These are phyloP conservation scores for Gonapodya prolifera DNA, from an alignment of 192 early-diverging fungal species.

Conservation along the genomic window DNA sequence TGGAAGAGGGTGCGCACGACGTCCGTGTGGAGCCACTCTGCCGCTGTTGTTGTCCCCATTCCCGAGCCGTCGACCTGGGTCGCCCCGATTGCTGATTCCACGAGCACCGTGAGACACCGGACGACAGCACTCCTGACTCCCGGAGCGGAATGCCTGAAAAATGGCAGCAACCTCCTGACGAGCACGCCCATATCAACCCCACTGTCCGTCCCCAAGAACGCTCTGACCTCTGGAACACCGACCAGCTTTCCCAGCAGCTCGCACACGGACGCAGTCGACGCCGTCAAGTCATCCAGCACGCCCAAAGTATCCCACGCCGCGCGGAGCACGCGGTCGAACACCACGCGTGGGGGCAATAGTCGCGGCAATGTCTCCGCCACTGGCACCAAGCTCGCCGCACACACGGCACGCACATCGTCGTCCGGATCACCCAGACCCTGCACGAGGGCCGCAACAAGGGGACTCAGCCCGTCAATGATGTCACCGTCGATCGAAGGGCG, in stretches of 20 bases:
- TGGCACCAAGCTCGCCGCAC: conserved; percentile 79
- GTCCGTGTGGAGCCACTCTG: conserved; percentile 39
- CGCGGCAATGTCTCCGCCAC: conserved; percentile 65
- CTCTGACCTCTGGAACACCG: conserved; percentile 37
- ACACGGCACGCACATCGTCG: conserved; percentile 90
- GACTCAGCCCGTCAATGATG: conserved; percentile 38
- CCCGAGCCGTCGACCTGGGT: neutral
- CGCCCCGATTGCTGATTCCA: neutral
- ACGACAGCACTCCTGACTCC: conserved; percentile 74
- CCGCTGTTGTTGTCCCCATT: neutral
- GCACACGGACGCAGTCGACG: conserved; percentile 84
- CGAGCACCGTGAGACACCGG: conserved; percentile 4
- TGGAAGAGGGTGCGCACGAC: conserved; percentile 74
- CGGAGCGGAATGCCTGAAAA: conserved; percentile 83
- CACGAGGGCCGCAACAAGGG: conserved; percentile 47
- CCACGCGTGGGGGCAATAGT: conserved; percentile 44
- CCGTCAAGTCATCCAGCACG: conserved; percentile 84
- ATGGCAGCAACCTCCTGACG: conserved; percentile 83
- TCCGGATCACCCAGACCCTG: conserved; percentile 73
- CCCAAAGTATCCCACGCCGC: conserved; percentile 81
- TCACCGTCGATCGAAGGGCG: conserved; percentile 13
- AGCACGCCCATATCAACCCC: conserved; percentile 39
- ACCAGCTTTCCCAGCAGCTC: conserved; percentile 72
- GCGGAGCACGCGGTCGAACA: conserved; percentile 55
- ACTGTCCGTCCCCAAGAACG: conserved; percentile 19